Conservation (phyloP, 371 early-diverging fungal species). For the Saksenaea vasiformis region DNA sequence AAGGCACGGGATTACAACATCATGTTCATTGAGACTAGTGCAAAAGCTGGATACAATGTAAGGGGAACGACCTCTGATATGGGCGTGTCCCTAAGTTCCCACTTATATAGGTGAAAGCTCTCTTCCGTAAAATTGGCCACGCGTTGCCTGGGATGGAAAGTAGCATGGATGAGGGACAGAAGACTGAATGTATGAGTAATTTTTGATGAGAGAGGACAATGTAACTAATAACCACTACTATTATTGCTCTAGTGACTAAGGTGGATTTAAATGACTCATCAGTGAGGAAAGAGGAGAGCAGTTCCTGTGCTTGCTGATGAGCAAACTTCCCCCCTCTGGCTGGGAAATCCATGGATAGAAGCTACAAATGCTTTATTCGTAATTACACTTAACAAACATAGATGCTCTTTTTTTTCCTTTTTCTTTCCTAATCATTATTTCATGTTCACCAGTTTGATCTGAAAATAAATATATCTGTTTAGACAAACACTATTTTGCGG, state of each 20-base stretch:
- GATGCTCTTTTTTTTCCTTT: neutral
- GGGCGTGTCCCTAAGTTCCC: neutral
- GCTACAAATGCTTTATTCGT: neutral
- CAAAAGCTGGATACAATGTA: conserved; percentile 92
- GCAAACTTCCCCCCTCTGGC: too few relatives aligned
- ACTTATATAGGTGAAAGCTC: conserved; percentile 69
- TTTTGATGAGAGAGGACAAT: too few relatives aligned
- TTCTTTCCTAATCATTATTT: conserved; percentile 14
- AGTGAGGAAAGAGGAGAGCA: conserved; percentile 35
- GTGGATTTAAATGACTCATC: conserved; percentile 46
- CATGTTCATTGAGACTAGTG: conserved; percentile 93
- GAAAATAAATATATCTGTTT: neutral
- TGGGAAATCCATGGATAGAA: neutral
- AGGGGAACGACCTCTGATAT: neutral
- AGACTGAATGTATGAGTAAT: conserved; percentile 18
- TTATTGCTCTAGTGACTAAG: conserved; percentile 36
- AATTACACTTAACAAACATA: neutral
- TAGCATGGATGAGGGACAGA: conserved; percentile 40
- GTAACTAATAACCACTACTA: too few relatives aligned
- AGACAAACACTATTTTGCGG: too few relatives aligned
- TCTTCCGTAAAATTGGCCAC: conserved; percentile 92
- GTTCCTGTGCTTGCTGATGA: conserved; percentile 46
- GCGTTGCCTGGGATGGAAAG: conserved; percentile 86
- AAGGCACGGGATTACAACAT: conserved; percentile 87
- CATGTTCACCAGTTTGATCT: conserved; percentile 30